These are phyloP conservation scores for Plasmodium coatneyi DNA, from an alignment of 169 alveolate species.

Conservation along the genomic window DNA sequence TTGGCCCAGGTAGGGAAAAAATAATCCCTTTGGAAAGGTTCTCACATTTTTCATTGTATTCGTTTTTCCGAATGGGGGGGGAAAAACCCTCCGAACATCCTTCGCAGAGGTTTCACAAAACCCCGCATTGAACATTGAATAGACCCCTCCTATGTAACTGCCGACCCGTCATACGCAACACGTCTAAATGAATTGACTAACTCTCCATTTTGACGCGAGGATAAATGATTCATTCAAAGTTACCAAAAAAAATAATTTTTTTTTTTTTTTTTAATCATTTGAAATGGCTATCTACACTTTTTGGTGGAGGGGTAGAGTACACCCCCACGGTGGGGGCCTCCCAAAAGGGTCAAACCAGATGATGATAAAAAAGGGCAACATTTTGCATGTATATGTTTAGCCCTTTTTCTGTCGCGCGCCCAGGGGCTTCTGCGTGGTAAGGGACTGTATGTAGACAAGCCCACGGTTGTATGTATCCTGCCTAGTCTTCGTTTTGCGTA, in stretches of 20 bases:
- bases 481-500: conserved; percentile 77
- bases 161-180: not conserved
- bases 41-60: too few relatives aligned
- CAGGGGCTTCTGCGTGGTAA: conserved; percentile 75
- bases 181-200: not conserved
- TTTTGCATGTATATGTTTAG: too few relatives aligned
- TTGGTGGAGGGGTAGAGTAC: not conserved
- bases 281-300: not conserved
- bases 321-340: not conserved
- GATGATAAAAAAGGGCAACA: not conserved
- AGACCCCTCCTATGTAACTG: not conserved
- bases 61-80: too few relatives aligned
- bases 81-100: not conserved
- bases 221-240: not conserved
- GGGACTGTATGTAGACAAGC: conserved; percentile 79
- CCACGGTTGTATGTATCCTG: conserved; percentile 82
- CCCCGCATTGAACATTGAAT: too few relatives aligned
- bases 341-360: too few relatives aligned
- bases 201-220: not conserved
- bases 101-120: not conserved
- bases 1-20: not conserved
- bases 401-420: conserved; percentile 30
- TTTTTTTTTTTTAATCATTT: not conserved
- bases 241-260: too few relatives aligned
- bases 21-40: not conserved